These are phyloP conservation scores for Rhodotorula sp. DNA, from an alignment of 1,284 basidiomycete species.

Conservation along the genomic window DNA sequence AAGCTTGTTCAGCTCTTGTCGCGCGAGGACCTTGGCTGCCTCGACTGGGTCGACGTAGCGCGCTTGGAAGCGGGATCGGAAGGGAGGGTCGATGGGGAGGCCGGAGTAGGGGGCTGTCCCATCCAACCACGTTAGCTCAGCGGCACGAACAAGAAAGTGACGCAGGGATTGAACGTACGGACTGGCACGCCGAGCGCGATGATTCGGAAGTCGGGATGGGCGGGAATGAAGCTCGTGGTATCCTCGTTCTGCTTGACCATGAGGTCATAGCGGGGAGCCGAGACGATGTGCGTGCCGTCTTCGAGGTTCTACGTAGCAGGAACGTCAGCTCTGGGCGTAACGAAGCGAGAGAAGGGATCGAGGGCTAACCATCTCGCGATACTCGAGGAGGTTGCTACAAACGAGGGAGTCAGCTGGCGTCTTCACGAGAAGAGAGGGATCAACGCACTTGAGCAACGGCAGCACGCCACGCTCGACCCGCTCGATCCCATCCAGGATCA, in stretches of 20 bases:
- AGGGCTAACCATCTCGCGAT: conserved; percentile 35
- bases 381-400: conserved; percentile 49
- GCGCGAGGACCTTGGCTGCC: conserved; percentile 25
- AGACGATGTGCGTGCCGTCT: conserved; percentile 50
- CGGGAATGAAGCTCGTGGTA: conserved; percentile 45
- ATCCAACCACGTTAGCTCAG: no score
- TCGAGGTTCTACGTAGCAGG: conserved; percentile 44
- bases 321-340: conserved; percentile 20
- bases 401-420: no score
- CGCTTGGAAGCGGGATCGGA: conserved; percentile 50
- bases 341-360: not conserved
- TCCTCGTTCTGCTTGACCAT: conserved; percentile 39
- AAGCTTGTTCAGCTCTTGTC: conserved; percentile 2
- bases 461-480: conserved; percentile 38
- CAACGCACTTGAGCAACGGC: conserved; percentile 35
- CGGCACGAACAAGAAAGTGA: no score
- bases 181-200: conserved; percentile 46
- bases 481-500: conserved; percentile 50
- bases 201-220: conserved; percentile 49
- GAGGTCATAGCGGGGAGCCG: conserved; percentile 45
- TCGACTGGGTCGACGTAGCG: conserved; percentile 40
- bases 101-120: conserved; percentile 48
- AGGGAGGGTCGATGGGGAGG: conserved; percentile 50
- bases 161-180: conserved; percentile 12
- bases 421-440: no score